Evolutionary conservation across 2,329 filamentous ascomycete species (phyloP).

Genomic region (Ascochyta viciae-villosae): DNA sequence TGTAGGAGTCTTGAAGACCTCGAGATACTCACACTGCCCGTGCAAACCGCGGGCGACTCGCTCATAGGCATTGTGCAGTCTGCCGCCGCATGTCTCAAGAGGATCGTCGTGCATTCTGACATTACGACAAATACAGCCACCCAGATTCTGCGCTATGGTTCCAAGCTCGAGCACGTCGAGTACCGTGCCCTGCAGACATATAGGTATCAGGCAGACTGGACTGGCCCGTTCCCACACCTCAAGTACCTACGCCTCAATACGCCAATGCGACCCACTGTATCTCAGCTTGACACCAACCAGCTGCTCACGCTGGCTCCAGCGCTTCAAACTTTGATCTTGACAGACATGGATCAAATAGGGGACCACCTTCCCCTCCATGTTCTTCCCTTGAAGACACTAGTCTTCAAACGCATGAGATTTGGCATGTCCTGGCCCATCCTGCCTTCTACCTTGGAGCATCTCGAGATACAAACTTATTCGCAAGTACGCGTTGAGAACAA

Average conservation of each 20-base stretch:
- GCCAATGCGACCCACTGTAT: not conserved
- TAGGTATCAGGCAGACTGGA: conserved; percentile 26
- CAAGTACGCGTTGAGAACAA: not conserved
- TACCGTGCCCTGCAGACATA: conserved; percentile 16
- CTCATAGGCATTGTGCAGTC: conserved; percentile 40
- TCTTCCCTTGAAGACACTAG: conserved; percentile 14
- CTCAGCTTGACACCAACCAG: not conserved
- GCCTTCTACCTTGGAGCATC: conserved; percentile 26
- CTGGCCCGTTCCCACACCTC: conserved; percentile 34
- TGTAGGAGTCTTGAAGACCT: conserved; percentile 47
- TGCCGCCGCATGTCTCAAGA: conserved; percentile 33
- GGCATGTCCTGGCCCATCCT: conserved; percentile 11
- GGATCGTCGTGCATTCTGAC: conserved; percentile 32
- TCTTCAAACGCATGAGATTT: conserved; percentile 15
- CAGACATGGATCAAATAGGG: not conserved
- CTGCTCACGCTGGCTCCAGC: conserved; percentile 4
- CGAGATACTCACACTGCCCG: conserved; percentile 38
- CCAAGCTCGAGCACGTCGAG: conserved; percentile 34
- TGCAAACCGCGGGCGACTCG: conserved; percentile 31
- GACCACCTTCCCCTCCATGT: not conserved
- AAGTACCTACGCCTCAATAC: conserved; percentile 21
- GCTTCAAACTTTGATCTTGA: conserved; percentile 14
- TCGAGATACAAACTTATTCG: conserved; percentile 15
- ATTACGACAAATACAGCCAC: conserved; percentile 35
- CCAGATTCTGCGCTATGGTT: conserved; percentile 37